These are phyloP conservation scores for Nicotiana tomentosiformis DNA, from an alignment of 257 asterid species.

Conservation along the genomic window DNA sequence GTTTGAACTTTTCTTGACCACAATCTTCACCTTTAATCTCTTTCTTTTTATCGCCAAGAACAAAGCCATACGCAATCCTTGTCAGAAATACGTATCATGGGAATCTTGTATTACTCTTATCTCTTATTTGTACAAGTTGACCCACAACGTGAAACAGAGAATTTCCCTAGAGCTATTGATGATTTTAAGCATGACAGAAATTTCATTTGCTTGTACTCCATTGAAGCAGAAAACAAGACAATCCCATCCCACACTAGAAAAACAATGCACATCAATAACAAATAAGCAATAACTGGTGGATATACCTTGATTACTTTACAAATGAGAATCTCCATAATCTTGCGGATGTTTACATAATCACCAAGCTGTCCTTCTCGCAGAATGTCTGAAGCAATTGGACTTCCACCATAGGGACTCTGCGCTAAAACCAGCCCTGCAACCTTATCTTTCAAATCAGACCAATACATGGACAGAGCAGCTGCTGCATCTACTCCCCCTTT, in stretches of 20 bases:
- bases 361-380: slow-evolving; percentile 95
- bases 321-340: slow-evolving; percentile 88
- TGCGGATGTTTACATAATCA: slow-evolving; percentile 89
- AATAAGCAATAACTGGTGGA: background rate
- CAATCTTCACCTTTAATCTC: background rate
- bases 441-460: slow-evolving; percentile 88
- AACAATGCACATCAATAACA: background rate
- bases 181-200: background rate
- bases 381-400: slow-evolving; percentile 94
- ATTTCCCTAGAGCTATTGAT: background rate
- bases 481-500: slow-evolving; percentile 97
- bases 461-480: slow-evolving; percentile 85
- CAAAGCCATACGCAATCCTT: background rate
- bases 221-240: background rate
- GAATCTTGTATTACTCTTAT: background rate
- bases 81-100: background rate
- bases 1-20: background rate
- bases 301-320: slow-evolving; percentile 94
- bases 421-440: slow-evolving; percentile 90
- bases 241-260: background rate
- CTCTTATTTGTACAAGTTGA: background rate
- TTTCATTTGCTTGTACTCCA: background rate
- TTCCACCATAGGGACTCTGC: slow-evolving; percentile 97
- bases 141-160: background rate
- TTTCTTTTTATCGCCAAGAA: background rate